Evolutionary conservation across 768 basidiomycete species (phyloP), one percentile per base, ranked within the genome.

Genomic region (Pulveroboletus sp.): DNA sequence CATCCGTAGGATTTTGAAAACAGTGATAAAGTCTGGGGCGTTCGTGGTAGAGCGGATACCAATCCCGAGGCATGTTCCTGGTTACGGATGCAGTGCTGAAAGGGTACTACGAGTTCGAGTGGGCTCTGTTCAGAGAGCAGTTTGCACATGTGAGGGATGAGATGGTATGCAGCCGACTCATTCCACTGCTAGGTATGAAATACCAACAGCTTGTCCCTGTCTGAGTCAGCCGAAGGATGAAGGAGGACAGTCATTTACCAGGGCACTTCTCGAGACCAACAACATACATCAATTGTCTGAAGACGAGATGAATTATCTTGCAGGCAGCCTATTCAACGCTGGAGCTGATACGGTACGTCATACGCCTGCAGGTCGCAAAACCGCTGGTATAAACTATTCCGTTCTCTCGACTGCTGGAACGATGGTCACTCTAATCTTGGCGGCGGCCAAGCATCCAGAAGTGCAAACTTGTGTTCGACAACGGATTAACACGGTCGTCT

Each of bases 271-370:
- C 5, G 78, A 80, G 49, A 72, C 72, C 8, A 74, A 78, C 51
- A 50, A 60, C 1, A 72, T 76, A 43, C 73, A 78, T 24, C 72
- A 71, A 11, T 70, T 82, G 2, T 71, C 77, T 5, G 69, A 75
- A 43, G 67, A 75, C 45, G 80, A 84, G 53, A 72, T 73, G 3
- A 73, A 80, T 1, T 82, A 82, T 58, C 72, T 84, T 19, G 78
- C 76, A 1, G 81, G 82, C 1, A 72, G 73, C 27, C 75, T 84
- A 68, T 84, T 81, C 49, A 80, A 79, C 21, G 81, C 81, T 12
- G 81, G 81, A 2, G 73, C 75, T 0, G 80, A 81, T 51, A 82
- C 81, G n/a, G 70, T 64, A 40, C 40, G 61, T 37, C n/a, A n/a
- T 27, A 31, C 25, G 20, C 13, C 21, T 17, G 9, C 21, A 12